Percentiles rank a stretch among this genome's conserved stretches.
Conservation (phyloP, 2,329 filamentous ascomycete genomes). For the Pyrenochaeta sp. region DNA sequence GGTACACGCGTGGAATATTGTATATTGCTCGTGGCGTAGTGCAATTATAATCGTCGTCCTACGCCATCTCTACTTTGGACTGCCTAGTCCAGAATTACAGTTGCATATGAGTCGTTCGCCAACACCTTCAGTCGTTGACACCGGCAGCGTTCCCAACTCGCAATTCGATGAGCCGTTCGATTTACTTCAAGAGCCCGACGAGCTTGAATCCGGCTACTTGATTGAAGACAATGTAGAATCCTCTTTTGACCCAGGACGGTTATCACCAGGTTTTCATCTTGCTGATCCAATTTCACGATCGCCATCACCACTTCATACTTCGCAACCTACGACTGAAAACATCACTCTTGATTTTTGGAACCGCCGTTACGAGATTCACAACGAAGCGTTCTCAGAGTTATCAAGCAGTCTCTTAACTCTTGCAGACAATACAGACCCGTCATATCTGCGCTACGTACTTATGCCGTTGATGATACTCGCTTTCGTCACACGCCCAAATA, state of each 20-base stretch:
- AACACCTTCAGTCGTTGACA: constrained; percentile 6
- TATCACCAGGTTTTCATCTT: constrained; percentile 9
- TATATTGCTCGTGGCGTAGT: constrained; percentile 22
- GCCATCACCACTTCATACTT: constrained; percentile 26
- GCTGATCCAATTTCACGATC: constrained; percentile 18
- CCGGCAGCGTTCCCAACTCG: not conserved
- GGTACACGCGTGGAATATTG: constrained; percentile 5
- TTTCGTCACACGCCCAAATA: constrained; percentile 21
- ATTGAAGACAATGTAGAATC: constrained; percentile 4
- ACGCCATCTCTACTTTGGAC: constrained; percentile 30
- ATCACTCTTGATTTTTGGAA: constrained; percentile 21
- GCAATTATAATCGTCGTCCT: constrained; percentile 27
- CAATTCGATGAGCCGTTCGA: constrained; percentile 4
- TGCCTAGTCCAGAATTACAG: constrained; percentile 15
- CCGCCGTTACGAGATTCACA: constrained; percentile 28
- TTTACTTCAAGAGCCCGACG: constrained; percentile 9
- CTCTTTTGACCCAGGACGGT: constrained; percentile 5
- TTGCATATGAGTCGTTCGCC: constrained; percentile 6
- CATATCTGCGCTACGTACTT: constrained; percentile 19
- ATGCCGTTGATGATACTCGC: constrained; percentile 28
- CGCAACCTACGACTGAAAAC: constrained; percentile 6
- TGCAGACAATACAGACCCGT: constrained; percentile 8
- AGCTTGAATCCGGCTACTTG: constrained; percentile 1
- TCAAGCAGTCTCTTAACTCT: constrained; percentile 11
- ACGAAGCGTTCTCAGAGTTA: constrained; percentile 24